A percentile compares a stretch with the other conserved stretches of the same genome.
Conservation (phyloP, 345 rosid species). For the Salix brachista region DNA sequence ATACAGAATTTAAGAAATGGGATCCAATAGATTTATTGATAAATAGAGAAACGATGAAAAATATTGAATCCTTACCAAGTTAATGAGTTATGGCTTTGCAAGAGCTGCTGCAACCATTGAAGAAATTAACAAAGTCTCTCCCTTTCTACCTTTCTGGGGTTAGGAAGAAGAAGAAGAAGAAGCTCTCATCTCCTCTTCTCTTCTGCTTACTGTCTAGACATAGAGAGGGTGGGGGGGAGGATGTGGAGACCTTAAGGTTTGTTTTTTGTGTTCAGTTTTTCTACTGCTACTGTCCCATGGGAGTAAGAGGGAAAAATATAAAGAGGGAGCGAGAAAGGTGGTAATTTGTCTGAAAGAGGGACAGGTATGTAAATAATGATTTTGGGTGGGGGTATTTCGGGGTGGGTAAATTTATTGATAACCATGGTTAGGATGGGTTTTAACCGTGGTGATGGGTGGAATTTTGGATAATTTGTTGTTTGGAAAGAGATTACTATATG, state of each 20-base stretch:
- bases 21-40: not conserved
- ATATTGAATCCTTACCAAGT: not conserved
- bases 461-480: not conserved
- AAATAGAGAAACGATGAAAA: not conserved
- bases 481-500: not conserved
- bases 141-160: not conserved
- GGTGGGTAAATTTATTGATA: not conserved
- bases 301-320: not conserved
- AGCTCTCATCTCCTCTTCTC: not conserved
- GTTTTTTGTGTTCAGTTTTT: not conserved
- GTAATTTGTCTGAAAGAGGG: not conserved
- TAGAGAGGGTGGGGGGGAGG: not conserved
- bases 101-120: not conserved
- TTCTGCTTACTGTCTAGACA: not conserved
- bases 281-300: not conserved
- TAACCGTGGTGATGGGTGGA: slow-evolving; percentile 4
- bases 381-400: not conserved
- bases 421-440: not conserved
- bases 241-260: not conserved
- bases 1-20: not conserved
- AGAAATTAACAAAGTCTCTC: not conserved
- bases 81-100: not conserved
- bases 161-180: not conserved
- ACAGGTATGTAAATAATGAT: not conserved
- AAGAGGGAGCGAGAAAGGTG: not conserved